Evolutionary conservation across 2,329 filamentous ascomycete species (phyloP).

Genomic region (Aureobasidium sp.): DNA sequence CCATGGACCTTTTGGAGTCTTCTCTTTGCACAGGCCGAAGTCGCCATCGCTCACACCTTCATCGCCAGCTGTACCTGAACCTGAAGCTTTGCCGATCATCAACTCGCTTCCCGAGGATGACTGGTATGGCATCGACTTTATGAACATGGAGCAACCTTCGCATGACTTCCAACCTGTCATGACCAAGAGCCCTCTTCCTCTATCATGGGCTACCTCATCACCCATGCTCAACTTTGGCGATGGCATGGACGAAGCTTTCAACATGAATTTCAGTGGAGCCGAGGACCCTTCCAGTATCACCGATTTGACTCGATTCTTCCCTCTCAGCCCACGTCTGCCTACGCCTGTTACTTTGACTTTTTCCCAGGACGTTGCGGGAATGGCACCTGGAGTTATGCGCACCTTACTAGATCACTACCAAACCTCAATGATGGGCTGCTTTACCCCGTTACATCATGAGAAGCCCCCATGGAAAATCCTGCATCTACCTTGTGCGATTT

Average conservation of each 20-base stretch:
- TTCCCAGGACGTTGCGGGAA: constrained; percentile 1
- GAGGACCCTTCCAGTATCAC: not conserved
- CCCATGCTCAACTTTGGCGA: constrained; percentile 1
- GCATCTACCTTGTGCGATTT: constrained; percentile 5
- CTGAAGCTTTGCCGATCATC: not conserved
- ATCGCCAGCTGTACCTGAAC: not conserved
- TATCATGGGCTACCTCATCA: not conserved
- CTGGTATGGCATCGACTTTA: constrained; percentile 3
- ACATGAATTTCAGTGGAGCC: not conserved
- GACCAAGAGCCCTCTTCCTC: not conserved
- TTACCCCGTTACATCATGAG: constrained; percentile 1
- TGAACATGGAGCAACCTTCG: not conserved
- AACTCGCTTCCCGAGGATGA: not conserved
- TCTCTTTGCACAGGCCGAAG: not conserved
- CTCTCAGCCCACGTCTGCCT: constrained; percentile 3
- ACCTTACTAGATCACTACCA: constrained; percentile 5
- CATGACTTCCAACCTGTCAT: not conserved
- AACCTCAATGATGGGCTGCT: not conserved
- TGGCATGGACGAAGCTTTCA: not conserved
- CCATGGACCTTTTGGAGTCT: constrained; percentile 7
- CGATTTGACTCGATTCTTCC: not conserved
- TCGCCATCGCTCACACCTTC: not conserved
- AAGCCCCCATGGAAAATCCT: constrained; percentile 8
- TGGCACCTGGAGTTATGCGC: not conserved
- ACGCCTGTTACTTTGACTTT: constrained; percentile 1